Evolutionary conservation across 2,329 filamentous ascomycete species (phyloP).

Genomic region (Aspergillus puulaauensis): DNA sequence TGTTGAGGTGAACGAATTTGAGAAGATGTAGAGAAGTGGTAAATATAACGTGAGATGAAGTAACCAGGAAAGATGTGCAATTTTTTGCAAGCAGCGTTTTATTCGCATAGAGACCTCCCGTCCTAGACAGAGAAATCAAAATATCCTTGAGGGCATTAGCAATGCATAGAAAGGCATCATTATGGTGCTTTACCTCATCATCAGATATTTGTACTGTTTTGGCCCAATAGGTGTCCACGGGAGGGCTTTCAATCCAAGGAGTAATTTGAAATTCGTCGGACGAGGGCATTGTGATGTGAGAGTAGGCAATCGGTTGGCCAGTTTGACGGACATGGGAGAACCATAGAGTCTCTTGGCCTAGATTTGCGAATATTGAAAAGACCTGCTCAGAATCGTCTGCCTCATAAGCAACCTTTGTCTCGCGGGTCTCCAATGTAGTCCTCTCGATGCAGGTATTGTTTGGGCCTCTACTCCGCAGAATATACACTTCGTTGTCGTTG

Average conservation of each 20-base stretch:
- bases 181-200: conserved; percentile 35
- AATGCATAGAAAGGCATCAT: background rate
- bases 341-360: conserved; percentile 39
- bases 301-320: conserved; percentile 31
- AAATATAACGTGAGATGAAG: conserved; percentile 79
- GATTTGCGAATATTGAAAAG: conserved; percentile 36
- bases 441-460: conserved; percentile 31
- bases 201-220: conserved; percentile 36
- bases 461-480: conserved; percentile 40
- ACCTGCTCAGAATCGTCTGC: conserved; percentile 34
- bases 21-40: conserved; percentile 90
- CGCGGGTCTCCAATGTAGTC: conserved; percentile 35
- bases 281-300: conserved; percentile 23
- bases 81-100: conserved; percentile 73
- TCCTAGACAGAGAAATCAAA: conserved; percentile 67
- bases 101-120: conserved; percentile 77
- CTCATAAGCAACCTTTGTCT: conserved; percentile 30
- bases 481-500: conserved; percentile 41
- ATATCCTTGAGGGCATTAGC: conserved; percentile 39
- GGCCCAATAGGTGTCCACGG: conserved; percentile 40
- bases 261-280: conserved; percentile 18
- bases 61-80: conserved; percentile 87
- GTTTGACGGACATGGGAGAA: conserved; percentile 31
- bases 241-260: conserved; percentile 33
- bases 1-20: conserved; percentile 84